phyloP scores from a whole-genome alignment of 495 filamentous ascomycete genomes.

The Lichenothelia convexa region DNA sequence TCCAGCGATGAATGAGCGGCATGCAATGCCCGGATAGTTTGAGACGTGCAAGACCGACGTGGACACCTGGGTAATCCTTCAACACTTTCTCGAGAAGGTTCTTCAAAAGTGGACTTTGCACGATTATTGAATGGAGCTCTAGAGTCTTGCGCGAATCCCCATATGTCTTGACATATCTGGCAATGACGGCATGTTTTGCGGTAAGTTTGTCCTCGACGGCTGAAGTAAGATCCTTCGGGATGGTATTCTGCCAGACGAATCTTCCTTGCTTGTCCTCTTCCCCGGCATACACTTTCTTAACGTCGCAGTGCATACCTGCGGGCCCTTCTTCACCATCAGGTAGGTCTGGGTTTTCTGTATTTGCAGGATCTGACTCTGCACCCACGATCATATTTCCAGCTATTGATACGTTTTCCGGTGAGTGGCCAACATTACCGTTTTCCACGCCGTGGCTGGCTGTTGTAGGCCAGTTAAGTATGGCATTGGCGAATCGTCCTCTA shows the following conservation, averaged over 20 bases:
- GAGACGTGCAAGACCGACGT: constrained; percentile 37
- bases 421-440: too few relatives aligned
- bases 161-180: constrained; percentile 33
- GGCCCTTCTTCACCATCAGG: constrained; percentile 1
- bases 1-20: constrained; percentile 51
- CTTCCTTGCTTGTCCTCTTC: constrained; percentile 24
- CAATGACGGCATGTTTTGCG: constrained; percentile 32
- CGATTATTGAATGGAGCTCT: constrained; percentile 39
- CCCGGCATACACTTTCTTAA: constrained; percentile 18
- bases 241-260: constrained; percentile 22
- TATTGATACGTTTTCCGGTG: too few relatives aligned
- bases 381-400: too few relatives aligned
- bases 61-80: constrained; percentile 45
- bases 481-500: too few relatives aligned
- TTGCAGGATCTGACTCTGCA: too few relatives aligned
- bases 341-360: background rate
- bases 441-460: too few relatives aligned
- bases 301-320: constrained; percentile 8
- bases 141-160: constrained; percentile 43
- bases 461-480: too few relatives aligned
- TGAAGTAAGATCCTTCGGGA: constrained; percentile 28
- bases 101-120: constrained; percentile 47
- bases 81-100: constrained; percentile 35
- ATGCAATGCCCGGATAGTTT: constrained; percentile 42
- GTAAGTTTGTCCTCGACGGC: constrained; percentile 33